Base-by-base conservation (phyloP, 495 filamentous ascomycete species). In the Podospora pseudocomata region DNA sequence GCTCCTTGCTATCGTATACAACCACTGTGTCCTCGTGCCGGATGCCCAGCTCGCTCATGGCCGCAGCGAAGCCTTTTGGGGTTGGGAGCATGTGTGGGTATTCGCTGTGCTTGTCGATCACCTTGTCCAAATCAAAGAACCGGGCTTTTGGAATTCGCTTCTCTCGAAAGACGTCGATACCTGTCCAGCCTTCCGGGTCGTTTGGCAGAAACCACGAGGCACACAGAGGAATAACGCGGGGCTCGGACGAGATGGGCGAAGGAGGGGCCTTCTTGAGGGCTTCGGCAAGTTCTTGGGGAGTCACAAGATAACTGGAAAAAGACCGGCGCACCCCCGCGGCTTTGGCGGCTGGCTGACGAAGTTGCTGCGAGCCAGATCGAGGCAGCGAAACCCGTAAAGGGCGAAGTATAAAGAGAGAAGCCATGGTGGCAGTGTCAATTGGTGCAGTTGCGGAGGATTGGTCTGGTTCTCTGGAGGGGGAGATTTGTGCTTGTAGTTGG, bases 41-140 rank as follows among this genome's bases (percentile, higher is more conserved):
- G 65, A 99, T 95, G 4, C 95, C 95, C 19, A 99, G 80, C 56
- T 88, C 84, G 68, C 89, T 86, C 96, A 99, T 97, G 11, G 93
- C 92, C 67, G 89, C 84, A 56, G 93, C 90, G 77, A 98, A 98
- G 34, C 86, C 82, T 69, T 90, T 86, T 18, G 90, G 82, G 20
- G 84, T 89, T 3, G 96, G 96, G 6, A 99, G 90, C 95, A 99
- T 99, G 77, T 99, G 95, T 15, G 95, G 94, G 75, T 97, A 99
- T 6, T 91, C 90, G 44, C 91, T 96, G 70, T 87, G 86, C 72
- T 87, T 86, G 75, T 98, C 96, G 70, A 93, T 94, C 72, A 97
- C 85, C 34, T 84, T 90, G 79, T 99, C 96, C 26, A 99, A 83
- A 78, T 98, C 92, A 77, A 99, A 99, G 86, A 98, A 99, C n/a